Evolutionary conservation across 768 basidiomycete genomes (phyloP).

Genomic region (Lactarius trivialis): DNA sequence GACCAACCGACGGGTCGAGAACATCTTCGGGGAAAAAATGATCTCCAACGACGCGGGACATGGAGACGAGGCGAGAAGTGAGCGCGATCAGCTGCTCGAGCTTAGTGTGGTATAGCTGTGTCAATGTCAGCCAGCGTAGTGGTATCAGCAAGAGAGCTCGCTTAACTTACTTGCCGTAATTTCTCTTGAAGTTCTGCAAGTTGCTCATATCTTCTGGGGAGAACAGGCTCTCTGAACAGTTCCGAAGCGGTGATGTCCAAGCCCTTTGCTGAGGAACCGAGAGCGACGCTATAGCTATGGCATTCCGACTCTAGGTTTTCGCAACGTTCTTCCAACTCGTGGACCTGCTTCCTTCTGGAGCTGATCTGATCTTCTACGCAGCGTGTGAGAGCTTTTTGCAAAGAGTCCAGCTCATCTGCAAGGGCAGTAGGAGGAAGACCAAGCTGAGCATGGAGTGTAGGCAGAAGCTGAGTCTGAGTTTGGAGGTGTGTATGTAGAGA

Average conservation of each 20-base stretch:
- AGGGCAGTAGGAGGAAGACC: slow-evolving; percentile 75
- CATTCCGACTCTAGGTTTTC: slow-evolving; percentile 57
- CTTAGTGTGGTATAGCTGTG: slow-evolving; percentile 68
- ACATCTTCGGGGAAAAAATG: slow-evolving; percentile 55
- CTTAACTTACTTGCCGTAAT: slow-evolving; percentile 57
- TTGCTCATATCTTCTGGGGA: slow-evolving; percentile 67
- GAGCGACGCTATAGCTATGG: slow-evolving; percentile 54
- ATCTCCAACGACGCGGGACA: slow-evolving; percentile 55
- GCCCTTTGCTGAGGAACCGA: slow-evolving; percentile 67
- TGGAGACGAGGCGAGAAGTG: slow-evolving; percentile 52
- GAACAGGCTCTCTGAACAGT: slow-evolving; percentile 59
- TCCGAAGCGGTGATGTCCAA: slow-evolving; percentile 61
- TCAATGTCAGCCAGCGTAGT: slow-evolving; percentile 1
- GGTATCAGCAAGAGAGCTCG: slow-evolving; percentile 22
- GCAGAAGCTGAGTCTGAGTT: slow-evolving; percentile 74
- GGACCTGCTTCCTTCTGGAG: slow-evolving; percentile 64
- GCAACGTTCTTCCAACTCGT: slow-evolving; percentile 64
- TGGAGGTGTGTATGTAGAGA: slow-evolving; percentile 74
- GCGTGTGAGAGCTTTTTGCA: slow-evolving; percentile 68
- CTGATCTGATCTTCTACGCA: slow-evolving; percentile 74
- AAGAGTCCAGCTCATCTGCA: slow-evolving; percentile 66
- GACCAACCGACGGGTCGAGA: slow-evolving; percentile 39
- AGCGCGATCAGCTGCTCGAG: slow-evolving; percentile 68
- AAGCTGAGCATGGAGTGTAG: slow-evolving; percentile 76
- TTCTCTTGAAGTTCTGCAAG: slow-evolving; percentile 71